Base-by-base conservation (phyloP, 768 basidiomycete species). In the Termitomyces sp. region DNA sequence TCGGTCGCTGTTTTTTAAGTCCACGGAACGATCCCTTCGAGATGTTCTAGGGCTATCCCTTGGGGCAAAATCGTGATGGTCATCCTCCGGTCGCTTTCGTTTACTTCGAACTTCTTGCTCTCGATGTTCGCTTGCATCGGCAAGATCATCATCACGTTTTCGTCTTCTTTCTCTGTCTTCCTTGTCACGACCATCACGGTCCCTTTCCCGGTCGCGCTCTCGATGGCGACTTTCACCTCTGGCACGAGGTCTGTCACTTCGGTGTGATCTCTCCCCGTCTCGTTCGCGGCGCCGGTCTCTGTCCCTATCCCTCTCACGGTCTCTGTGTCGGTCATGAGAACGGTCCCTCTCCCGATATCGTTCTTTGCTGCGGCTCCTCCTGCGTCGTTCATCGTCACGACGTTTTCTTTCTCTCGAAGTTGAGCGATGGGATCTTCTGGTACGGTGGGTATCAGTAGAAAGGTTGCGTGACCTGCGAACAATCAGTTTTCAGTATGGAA, bases 381-480 rank as follows among this genome's bases (percentile, higher is more conserved):
- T 81, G 61, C 81, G 84, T 61, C 83, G 83, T 53, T 89, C 86
- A 32, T 84, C 81, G 36, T 80, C 79, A 38, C 82, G 77, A 23
- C 82, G 79, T 56, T 79, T 77, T 65, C 77, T 80, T 53, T 88
- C 89, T 65, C 82, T 78, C 26, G 91, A 92, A 55, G 74, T 75
- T 10, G 91, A 93, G 61, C 84, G 79, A 66, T 90, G 88, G 50
- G 89, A 91, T 59, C 82, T 81, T 64, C 78, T 81, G 23, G 89
- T 91, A 47, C 82, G 84, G 64, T 85, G 83, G 10, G 89, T 92
- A 69, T 91, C 89, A 40, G 85, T 85, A 3, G 90, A 91, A 70
- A 84, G 83, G 69, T 87, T 87, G 65, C 88, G 85, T 61, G 86
- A 87, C 57, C 86, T 86, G 60, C 23, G 20, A 51, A 40, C 28